These are phyloP conservation scores for Colletotrichum liriopes DNA, from an alignment of 2,329 filamentous ascomycete genomes.

Conservation along the genomic window DNA sequence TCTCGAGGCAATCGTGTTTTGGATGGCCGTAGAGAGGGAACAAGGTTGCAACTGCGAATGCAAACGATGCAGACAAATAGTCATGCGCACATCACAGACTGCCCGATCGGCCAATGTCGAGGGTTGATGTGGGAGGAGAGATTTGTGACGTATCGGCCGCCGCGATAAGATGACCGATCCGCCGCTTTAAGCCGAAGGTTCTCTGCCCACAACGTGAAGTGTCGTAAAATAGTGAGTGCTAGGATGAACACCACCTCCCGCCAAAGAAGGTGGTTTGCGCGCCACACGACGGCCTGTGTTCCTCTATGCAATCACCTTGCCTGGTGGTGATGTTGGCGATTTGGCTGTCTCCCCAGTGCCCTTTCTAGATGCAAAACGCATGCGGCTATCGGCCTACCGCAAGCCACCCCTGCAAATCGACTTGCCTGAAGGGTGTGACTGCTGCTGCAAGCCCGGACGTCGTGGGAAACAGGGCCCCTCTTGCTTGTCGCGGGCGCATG, in stretches of 20 bases:
- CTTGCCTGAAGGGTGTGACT: slow-evolving; percentile 26
- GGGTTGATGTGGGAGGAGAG: neutral
- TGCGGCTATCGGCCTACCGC: neutral
- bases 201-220: slow-evolving; percentile 13
- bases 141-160: slow-evolving; percentile 24
- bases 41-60: slow-evolving; percentile 2
- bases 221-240: slow-evolving; percentile 17
- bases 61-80: slow-evolving; percentile 27
- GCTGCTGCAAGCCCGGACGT: slow-evolving; percentile 31
- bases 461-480: slow-evolving; percentile 35
- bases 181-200: neutral
- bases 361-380: neutral
- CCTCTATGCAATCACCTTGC: neutral
- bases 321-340: neutral
- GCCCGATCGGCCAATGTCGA: slow-evolving; percentile 35
- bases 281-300: slow-evolving; percentile 20
- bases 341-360: neutral
- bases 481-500: slow-evolving; percentile 42
- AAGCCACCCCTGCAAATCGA: slow-evolving; percentile 10
- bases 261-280: slow-evolving; percentile 25
- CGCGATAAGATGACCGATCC: slow-evolving; percentile 19
- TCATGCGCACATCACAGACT: slow-evolving; percentile 30
- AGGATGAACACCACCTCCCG: slow-evolving; percentile 13
- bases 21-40: too few species aligned
- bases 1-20: neutral